These are phyloP conservation scores for Globisporangium polare DNA, from an alignment of 352 stramenopile genomes.

Conservation along the genomic window DNA sequence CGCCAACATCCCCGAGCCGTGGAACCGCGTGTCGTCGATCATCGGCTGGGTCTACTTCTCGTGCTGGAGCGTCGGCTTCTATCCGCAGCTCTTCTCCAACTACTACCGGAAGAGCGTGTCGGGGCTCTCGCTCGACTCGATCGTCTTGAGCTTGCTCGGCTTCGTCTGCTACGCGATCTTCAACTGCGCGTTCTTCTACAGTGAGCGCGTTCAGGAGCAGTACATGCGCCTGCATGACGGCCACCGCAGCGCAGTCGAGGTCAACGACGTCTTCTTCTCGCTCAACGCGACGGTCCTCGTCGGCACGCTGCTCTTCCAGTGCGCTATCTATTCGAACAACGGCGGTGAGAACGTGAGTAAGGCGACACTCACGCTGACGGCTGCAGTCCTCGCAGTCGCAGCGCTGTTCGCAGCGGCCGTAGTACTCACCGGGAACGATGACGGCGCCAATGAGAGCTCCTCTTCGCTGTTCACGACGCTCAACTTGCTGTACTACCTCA, in stretches of 20 bases:
- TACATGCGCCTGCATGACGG: slow-evolving; percentile 83
- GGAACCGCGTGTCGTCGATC: slow-evolving; percentile 84
- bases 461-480: slow-evolving; percentile 78
- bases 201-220: slow-evolving; percentile 74
- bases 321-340: slow-evolving; percentile 82
- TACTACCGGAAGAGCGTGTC: slow-evolving; percentile 82
- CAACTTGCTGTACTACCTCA: slow-evolving; percentile 92
- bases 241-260: slow-evolving; percentile 81
- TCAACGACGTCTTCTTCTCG: slow-evolving; percentile 94
- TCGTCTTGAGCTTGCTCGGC: slow-evolving; percentile 91
- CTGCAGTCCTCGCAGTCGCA: background rate
- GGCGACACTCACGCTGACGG: background rate
- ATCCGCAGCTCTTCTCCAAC: slow-evolving; percentile 94
- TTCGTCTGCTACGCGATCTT: slow-evolving; percentile 95
- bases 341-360: slow-evolving; percentile 16
- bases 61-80: slow-evolving; percentile 90
- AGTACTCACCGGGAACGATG: background rate
- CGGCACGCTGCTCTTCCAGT: slow-evolving; percentile 88
- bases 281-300: slow-evolving; percentile 90
- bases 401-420: background rate
- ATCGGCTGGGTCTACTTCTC: slow-evolving; percentile 92
- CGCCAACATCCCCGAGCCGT: slow-evolving; percentile 76
- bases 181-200: slow-evolving; percentile 92
- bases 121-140: slow-evolving; percentile 92
- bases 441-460: background rate